Evolutionary conservation across 106 monocot species (phyloP), one percentile per base, ranked within the genome.

Genomic region (Amphibolis antarctica): DNA sequence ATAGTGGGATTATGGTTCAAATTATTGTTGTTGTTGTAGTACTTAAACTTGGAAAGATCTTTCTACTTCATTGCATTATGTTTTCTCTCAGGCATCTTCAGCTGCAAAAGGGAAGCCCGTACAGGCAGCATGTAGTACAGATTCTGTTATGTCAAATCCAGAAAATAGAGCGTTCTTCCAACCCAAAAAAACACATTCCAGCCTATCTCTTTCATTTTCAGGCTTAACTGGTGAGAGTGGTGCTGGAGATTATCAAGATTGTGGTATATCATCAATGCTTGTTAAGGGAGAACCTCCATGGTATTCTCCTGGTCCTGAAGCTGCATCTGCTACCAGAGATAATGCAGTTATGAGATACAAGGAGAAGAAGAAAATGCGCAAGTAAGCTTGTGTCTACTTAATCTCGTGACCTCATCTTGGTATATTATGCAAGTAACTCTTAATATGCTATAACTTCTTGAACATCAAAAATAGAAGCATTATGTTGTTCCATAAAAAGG

Each of bases 351-450:
- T 72, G 64, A 83, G 93, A 28, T 93, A 93, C 89, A 85, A 85
- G 77, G 86, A 93, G 71, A 93, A 93, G 79, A 93, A 89, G 79
- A 93, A 93, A 79, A 53, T 54, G 48, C 66, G 93, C 65, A 88
- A 86, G 93, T 93, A 75, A 83, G 93, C 68, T 36, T 26, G n/a
- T 46, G 17, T 46, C 22, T 13, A 14, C 17, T 15, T 6, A 26
- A 36, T 36, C 36, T 4, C 7, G 7, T 4, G 36, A 7, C 36
- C 36, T 36, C 7, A 36, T 36, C 36, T 36, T 36, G 2, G 36
- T 36, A 7, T 2, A 36, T 36, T 4, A 36, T 36, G 36, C 36
- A 36, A 4, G 7, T 36, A 36, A 36, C 36, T 7, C 2, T 36
- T 36, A 36, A 4, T 7, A 36, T 4, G 36, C 36, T 2, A 36